Base-by-base conservation (phyloP, 208 protist species). In the Acanthamoeba comandoni region DNA sequence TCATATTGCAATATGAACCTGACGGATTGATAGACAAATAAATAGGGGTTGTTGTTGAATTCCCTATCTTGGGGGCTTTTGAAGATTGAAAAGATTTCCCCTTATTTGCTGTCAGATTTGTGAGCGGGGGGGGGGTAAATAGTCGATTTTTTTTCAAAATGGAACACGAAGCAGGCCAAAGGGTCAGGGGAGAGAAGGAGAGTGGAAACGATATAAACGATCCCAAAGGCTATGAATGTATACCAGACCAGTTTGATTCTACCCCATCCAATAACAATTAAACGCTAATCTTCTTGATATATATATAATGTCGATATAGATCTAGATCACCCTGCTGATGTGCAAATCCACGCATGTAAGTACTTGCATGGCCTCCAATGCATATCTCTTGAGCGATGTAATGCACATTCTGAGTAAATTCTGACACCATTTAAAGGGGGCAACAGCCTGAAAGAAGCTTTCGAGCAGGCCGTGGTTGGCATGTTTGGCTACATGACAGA, bases 401-500 rank as follows among this genome's bases (percentile, higher is more conserved):
- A 43, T 43, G 1, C 35, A 5, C 5, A 43, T 43, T 43, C 5
- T 43, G 35, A 43, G 35, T n/a, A n/a, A n/a, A 43, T 43, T 7
- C 35, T 43, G 35, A 43, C 35, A 43, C 35, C 2, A 43, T 43
- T n/a, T 62, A 53, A 57, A 87, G 79, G 82, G 82, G 82, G 82
- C 26, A 29, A 70, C 9, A 62, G 22, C 11, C 22, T 90, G n/a
- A 75, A 73, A 35, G 31, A 90, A 49, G 82, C 82, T 2, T 90
- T 57, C 24, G 82, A 90, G 64, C 35, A 90, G 31, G 82, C 82
- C 8, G 82, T 60, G 11, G 48, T 60, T 22, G 82, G 62, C n/a
- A 90, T 90, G 82, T 90, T 90, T 43, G 82, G 48, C 0, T 90
- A 90, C 82, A 90, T 90, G 62, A 90, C 82, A 7, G 82, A 90